These are phyloP conservation scores for Zychaea mexicana DNA, from an alignment of 371 early-diverging fungal species.

Conservation along the genomic window DNA sequence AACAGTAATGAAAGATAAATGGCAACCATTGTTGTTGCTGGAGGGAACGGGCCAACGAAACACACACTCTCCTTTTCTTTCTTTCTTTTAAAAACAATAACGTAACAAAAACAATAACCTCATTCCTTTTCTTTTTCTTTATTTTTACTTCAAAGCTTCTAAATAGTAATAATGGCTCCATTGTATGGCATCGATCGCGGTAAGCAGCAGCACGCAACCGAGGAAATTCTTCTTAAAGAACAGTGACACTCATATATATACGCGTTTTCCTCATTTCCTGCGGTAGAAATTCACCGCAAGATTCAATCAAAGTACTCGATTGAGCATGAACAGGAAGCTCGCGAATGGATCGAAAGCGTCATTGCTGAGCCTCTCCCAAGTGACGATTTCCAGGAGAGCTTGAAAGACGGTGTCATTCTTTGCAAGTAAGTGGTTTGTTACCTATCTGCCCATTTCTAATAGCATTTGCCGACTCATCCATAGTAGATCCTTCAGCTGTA, in stretches of 20 bases:
- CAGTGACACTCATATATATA: background rate
- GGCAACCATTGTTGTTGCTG: background rate
- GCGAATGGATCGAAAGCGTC: conserved; percentile 67
- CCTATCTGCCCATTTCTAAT: background rate
- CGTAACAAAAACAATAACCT: background rate
- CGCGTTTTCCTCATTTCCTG: background rate
- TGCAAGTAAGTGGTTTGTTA: conserved; percentile 64
- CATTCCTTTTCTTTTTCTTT: background rate
- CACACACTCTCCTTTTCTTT: background rate
- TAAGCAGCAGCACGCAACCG: background rate
- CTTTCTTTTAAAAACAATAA: background rate
- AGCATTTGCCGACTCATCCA: too few species aligned
- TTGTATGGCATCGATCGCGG: conserved; percentile 25
- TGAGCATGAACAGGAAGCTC: conserved; percentile 60
- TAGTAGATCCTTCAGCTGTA: too few species aligned
- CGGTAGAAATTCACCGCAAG: conserved; percentile 59
- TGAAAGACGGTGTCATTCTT: conserved; percentile 85
- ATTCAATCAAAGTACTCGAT: conserved; percentile 61
- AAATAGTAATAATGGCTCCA: conserved; percentile 5
- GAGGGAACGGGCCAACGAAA: too few species aligned
- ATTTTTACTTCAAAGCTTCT: background rate
- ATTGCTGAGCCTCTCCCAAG: conserved; percentile 54
- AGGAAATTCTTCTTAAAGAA: too few species aligned
- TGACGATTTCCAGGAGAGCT: conserved; percentile 63
- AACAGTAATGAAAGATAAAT: background rate